A percentile compares a stretch with the other conserved stretches of the same genome.
Conservation (phyloP, 495 filamentous ascomycete genomes). For the Stereocaulon alpinum region DNA sequence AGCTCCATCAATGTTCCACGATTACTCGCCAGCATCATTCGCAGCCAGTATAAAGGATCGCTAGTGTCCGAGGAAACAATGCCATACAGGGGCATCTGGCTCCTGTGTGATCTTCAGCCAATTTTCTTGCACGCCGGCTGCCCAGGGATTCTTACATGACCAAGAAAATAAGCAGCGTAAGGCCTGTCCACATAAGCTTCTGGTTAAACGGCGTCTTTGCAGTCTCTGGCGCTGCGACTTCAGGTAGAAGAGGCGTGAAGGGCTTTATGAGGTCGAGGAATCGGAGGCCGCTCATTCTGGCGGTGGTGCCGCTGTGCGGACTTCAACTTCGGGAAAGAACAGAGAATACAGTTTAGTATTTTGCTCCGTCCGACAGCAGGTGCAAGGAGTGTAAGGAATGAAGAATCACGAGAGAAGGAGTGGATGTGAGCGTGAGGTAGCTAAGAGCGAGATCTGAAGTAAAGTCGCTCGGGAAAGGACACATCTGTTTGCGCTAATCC, state of each 20-base stretch:
- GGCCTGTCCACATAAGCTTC: conserved; percentile 98
- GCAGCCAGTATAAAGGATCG: conserved; percentile 98
- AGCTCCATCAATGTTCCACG: conserved; percentile 97
- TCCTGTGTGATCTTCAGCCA: conserved; percentile 30
- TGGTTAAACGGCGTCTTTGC: conserved; percentile 94
- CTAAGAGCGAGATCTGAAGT: background rate
- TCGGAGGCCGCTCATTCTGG: conserved; percentile 62
- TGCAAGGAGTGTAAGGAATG: background rate
- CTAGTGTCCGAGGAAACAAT: conserved; percentile 95
- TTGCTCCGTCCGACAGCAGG: background rate
- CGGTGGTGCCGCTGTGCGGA: conserved; percentile 25
- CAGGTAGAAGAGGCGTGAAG: conserved; percentile 96
- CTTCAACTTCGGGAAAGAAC: conserved; percentile 14
- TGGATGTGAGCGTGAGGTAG: background rate
- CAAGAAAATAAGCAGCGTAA: conserved; percentile 68
- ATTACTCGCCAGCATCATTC: conserved; percentile 99
- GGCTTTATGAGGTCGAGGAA: conserved; percentile 99
- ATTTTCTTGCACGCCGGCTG: background rate
- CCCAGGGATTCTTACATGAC: conserved; percentile 53
- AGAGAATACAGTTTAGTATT: background rate
- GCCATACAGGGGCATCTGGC: conserved; percentile 93
- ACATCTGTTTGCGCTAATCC: background rate
- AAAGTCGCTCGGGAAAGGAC: conserved; percentile 1
- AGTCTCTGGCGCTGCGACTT: conserved; percentile 93
- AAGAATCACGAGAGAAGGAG: background rate